Base-by-base conservation (phyloP, 805 yeast genomes). In the Clavispora phyllophila region DNA sequence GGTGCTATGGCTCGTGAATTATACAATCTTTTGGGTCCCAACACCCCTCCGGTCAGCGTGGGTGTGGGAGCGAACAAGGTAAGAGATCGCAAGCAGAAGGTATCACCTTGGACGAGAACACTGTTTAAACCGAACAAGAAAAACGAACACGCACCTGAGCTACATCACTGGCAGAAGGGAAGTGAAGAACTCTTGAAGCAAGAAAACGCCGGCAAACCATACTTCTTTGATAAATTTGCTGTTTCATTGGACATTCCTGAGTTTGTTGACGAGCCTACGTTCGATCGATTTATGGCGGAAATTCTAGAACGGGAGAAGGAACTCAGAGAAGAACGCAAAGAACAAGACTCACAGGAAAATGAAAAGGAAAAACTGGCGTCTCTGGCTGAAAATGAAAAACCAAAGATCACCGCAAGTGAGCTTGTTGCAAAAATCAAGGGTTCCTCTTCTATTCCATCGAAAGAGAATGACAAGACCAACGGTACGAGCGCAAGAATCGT, bases 131-230 rank as follows among this genome's bases (percentile, higher is more conserved):
- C 73, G 8, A 80, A 80, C 48, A 39, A 46, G 34, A 67, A 84
- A 43, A 55, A 51, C 3, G 82, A 78, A 37, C 59, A 82, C 20
- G 68, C 65, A 33, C 50, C 62, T 15, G 47, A 51, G 5, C 70
- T 91, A 32, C 68, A 70, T 44, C 98, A 93, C 63, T 93, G 99
- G 98, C 90, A 82, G 2, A 81, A 86, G 46, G 96, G 93, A 0
- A 67, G 82, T 2, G 74, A 70, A 37, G 81, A 73, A 38, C 53
- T 66, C 3, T 53, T 67, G 41, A 67, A 63, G 40, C 62, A 60
- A 28, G 63, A 54, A 29, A 54, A 51, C 46, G 66, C 60, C 13
- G 47, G 46, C 14, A 62, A 57, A 36, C 79, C 82, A 2, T 85
- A 86, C 55, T 66, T 75, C 36, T 93, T 84, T 65, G 86, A 84